Evolutionary conservation across 83 land plant species (phyloP).

Genomic region (Isoetes engelmannii): DNA sequence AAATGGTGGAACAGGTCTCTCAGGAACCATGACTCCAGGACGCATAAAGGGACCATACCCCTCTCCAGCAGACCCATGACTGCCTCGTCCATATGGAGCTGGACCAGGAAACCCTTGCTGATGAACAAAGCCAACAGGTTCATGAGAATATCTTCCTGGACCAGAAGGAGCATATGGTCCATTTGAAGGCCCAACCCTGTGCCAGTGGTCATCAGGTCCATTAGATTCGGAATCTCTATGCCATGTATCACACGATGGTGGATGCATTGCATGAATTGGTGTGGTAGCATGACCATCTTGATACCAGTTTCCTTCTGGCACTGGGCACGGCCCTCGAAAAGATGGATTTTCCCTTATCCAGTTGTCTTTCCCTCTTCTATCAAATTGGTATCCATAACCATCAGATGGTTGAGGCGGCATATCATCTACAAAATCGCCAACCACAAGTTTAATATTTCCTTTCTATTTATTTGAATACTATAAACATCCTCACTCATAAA

Average conservation of each 20-base stretch:
- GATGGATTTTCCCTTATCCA: conserved; percentile 18
- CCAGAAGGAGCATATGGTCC: conserved; percentile 24
- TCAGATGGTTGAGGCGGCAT: no score
- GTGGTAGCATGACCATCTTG: conserved; percentile 18
- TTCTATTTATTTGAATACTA: no score
- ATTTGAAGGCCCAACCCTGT: conserved; percentile 20
- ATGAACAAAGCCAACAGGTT: conserved; percentile 22
- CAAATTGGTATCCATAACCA: conserved; percentile 14
- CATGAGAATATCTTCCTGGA: conserved; percentile 21
- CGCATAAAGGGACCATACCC: conserved; percentile 21
- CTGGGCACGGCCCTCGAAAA: conserved; percentile 8
- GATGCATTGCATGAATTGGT: conserved; percentile 8
- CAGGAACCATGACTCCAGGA: conserved; percentile 16
- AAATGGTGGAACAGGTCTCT: no score
- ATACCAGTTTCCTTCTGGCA: conserved; percentile 19
- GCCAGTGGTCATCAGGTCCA: conserved; percentile 23
- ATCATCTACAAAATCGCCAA: no score
- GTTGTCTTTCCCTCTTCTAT: conserved; percentile 15
- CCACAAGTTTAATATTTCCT: no score
- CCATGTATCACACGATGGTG: conserved; percentile 14
- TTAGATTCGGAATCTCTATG: conserved; percentile 9
- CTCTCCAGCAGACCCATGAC: conserved; percentile 21
- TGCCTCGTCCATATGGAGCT: conserved; percentile 16
- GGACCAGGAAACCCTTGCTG: conserved; percentile 24
- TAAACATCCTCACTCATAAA: background rate